Evolutionary conservation across 306 rosid genomes (phyloP), one percentile per base, ranked within the genome.

Genomic region (Sesbania bispinosa): DNA sequence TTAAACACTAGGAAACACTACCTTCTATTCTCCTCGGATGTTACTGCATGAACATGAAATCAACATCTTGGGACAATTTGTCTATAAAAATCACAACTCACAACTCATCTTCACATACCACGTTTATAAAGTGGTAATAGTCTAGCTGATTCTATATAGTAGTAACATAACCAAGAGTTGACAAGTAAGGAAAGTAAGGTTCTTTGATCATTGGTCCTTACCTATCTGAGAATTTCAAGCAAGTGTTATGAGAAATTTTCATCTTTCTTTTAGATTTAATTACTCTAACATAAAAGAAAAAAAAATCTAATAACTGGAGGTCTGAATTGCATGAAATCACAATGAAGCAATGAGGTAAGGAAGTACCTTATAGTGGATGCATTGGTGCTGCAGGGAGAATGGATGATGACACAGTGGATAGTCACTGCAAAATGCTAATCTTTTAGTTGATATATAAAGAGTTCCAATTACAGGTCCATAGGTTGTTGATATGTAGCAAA

Each of bases 391-490:
- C 46, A 65, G 76, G 23, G 88, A 77, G 54, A 79, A 70, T 7
- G 90, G 75, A 55, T 82, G 58, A 29, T 80, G 74, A 68, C 78
- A 50, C 33, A 88, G 63, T 24, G 96, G 86, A 42, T 81, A 62
- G 61, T 90, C 96, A 79, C 96, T 90, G 77, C 93, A 88, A 77
- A 93, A 86, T 63, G 96, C 96, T 18, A 90, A 43, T 78, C 90
- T 84, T 73, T 81, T 77, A 5, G 82, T 78, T 43, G 96, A 77
- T 38, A 90, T 73, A 29, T 86, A 93, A 8, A 90, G 84, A 10
- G 81, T 79, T 57, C 96, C 98, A 54, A 82, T 85, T 9, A 86
- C 75, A 74, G 96, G 96, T 48, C 85, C 96, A 67, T 84, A 39
- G 26, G 79, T 7, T 47, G 93, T 84, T 48, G 90, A 86, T 33